A percentile compares a stretch with the other conserved stretches of the same genome.
Evolutionary conservation across 1,284 basidiomycete species (phyloP).

Genomic region (Lignosus rhinocerotis): DNA sequence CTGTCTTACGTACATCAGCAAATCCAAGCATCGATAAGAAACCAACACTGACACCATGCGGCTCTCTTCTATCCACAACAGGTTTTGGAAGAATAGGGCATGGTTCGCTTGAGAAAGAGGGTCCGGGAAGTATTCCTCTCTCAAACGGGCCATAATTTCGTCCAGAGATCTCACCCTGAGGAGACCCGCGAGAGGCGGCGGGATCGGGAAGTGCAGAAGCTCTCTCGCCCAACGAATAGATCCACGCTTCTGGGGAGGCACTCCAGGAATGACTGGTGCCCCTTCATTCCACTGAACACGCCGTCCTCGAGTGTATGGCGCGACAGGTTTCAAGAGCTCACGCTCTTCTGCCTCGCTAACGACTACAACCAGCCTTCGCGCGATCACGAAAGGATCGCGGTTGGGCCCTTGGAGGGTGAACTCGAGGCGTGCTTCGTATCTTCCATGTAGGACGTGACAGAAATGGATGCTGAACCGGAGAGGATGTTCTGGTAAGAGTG

Average conservation of each 20-base stretch:
- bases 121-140: slow-evolving; percentile 40
- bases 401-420: slow-evolving; percentile 15
- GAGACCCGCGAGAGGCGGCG: slow-evolving; percentile 1
- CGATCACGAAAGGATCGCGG: slow-evolving; percentile 30
- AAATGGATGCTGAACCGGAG: slow-evolving; percentile 5
- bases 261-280: slow-evolving; percentile 2
- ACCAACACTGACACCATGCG: slow-evolving; percentile 24
- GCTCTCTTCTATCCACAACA: slow-evolving; percentile 61
- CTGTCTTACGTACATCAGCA: slow-evolving; percentile 30
- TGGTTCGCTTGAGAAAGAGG: slow-evolving; percentile 43
- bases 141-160: slow-evolving; percentile 13
- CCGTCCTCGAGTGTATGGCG: slow-evolving; percentile 27
- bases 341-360: slow-evolving; percentile 32
- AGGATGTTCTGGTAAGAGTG: neutral
- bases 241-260: slow-evolving; percentile 4
- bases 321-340: slow-evolving; percentile 27
- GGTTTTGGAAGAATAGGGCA: slow-evolving; percentile 45
- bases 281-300: slow-evolving; percentile 10
- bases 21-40: neutral
- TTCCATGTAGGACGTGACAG: slow-evolving; percentile 8
- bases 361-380: slow-evolving; percentile 26
- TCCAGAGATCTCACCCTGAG: slow-evolving; percentile 13
- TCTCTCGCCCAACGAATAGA: slow-evolving; percentile 17
- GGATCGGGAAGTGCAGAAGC: slow-evolving; percentile 15
- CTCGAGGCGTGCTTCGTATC: slow-evolving; percentile 25